phyloP scores from a whole-genome alignment of 192 early-diverging fungal species.

The Umbelopsis sp. region DNA sequence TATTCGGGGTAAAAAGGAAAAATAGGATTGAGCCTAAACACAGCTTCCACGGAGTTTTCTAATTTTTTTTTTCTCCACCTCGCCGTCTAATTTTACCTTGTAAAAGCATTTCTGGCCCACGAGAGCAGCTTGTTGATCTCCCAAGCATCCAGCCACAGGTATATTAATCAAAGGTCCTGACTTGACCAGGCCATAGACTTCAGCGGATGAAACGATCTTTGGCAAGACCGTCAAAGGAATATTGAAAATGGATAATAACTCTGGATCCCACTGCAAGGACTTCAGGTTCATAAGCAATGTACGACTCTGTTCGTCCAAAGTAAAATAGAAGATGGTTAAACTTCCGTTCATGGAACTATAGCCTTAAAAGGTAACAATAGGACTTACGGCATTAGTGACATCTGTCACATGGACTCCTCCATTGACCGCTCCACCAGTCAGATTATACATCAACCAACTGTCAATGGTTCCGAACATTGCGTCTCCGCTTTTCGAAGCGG shows the following conservation, averaged over 20 bases:
- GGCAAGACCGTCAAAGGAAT: conserved; percentile 63
- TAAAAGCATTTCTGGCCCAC: conserved; percentile 91
- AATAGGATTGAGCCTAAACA: not conserved
- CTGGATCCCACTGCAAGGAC: conserved; percentile 76
- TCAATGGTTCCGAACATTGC: conserved; percentile 77
- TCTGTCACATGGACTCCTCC: conserved; percentile 83
- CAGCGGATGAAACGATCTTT: conserved; percentile 78
- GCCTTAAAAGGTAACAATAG: conserved; percentile 15
- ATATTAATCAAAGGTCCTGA: conserved; percentile 65
- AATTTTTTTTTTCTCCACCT: too few relatives aligned
- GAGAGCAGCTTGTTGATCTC: conserved; percentile 94
- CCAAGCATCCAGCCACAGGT: conserved; percentile 84
- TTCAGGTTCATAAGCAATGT: conserved; percentile 93
- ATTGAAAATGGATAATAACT: conserved; percentile 74
- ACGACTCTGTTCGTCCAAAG: conserved; percentile 47
- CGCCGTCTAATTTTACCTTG: not conserved
- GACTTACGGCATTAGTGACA: conserved; percentile 80
- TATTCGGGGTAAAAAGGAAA: not conserved
- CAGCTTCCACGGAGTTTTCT: too few relatives aligned
- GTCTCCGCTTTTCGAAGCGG: conserved; percentile 19
- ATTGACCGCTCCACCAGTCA: conserved; percentile 70
- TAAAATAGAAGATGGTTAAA: not conserved
- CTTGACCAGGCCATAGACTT: conserved; percentile 68
- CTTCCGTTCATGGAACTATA: not conserved
- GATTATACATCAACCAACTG: conserved; percentile 92